These are phyloP conservation scores for Beauveria australis DNA, from an alignment of 2,329 filamentous ascomycete genomes.

Conservation along the genomic window DNA sequence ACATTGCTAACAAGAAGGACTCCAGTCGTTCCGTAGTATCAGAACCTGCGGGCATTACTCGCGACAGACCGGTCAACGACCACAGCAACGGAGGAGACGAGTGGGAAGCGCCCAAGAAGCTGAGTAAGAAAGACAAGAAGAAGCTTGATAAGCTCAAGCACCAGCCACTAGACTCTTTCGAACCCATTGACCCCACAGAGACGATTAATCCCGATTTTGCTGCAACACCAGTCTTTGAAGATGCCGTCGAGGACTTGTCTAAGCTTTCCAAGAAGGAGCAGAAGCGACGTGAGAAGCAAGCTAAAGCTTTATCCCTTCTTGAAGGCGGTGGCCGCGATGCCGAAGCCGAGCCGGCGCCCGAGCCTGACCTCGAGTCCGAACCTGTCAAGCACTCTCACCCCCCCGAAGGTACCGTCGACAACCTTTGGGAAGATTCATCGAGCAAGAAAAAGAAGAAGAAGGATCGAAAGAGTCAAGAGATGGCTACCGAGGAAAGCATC, in stretches of 20 bases:
- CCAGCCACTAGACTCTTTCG: conserved; percentile 22
- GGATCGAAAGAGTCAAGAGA: conserved; percentile 21
- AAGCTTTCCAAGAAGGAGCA: conserved; percentile 27
- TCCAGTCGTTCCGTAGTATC: conserved; percentile 16
- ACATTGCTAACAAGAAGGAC: conserved; percentile 30
- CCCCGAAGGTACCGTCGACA: conserved; percentile 12
- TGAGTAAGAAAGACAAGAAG: conserved; percentile 43
- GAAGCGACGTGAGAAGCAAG: conserved; percentile 35
- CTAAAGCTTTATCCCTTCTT: conserved; percentile 20
- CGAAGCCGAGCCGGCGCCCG: conserved; percentile 13
- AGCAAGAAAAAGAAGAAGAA: conserved; percentile 29
- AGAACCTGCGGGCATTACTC: conserved; percentile 37
- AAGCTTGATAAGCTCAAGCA: conserved; percentile 36
- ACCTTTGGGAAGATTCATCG: conserved; percentile 21
- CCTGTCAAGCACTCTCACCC: neutral
- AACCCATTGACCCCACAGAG: conserved; percentile 10
- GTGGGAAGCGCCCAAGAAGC: conserved; percentile 21
- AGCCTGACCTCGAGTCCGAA: neutral
- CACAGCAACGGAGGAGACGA: conserved; percentile 17
- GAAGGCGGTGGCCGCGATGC: neutral
- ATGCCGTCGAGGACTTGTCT: conserved; percentile 17
- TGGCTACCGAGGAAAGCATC: conserved; percentile 19
- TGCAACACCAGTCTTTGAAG: conserved; percentile 15
- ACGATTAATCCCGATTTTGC: neutral
- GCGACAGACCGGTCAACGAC: conserved; percentile 27